Base-by-base conservation (phyloP, 768 basidiomycete species). In the Russula abietina region DNA sequence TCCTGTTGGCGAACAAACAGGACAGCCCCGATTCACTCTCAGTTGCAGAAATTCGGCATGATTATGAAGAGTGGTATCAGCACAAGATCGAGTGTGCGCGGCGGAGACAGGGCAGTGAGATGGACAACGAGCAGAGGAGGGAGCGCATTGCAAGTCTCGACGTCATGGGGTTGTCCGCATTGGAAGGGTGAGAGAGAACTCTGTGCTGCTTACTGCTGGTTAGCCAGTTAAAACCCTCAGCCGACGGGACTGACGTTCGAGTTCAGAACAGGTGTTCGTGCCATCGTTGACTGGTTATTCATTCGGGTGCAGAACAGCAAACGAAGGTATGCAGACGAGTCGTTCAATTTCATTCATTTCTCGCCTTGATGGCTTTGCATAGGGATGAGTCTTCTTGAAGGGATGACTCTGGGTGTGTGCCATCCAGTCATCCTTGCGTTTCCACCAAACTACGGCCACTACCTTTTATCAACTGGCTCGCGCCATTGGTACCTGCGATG, bases 1-100 rank as follows among this genome's bases (percentile, higher is more conserved):
- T 99, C 7, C 84, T 99, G 11, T 81, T 98, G 19, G 97, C 95
- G 30, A 98, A 98, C 77, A 98, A 99, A 73, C 96, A 98, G 73
- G 97, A 98, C 68, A 84, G 81, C 3, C 86, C 88, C 0, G 74
- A 78, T 19, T 88, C 88, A 67, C 78, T 98, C 36, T 89, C 91
- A 0, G 91, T 94, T 0, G 87, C 93, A 55, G 93, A 98, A 65
- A 94, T 99, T 53, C 78, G 94, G 24, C 88, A 93, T 64, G 86
- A 89, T 72, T 93, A 92, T 64, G 89, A 93, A 72, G 86, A 86
- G 52, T 93, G 92, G 90, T 83, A 90, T 70, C 86, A 89, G 69
- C 79, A 83, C 53, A 85, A 87, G 71, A 76, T 86, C 49, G 87
- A 88, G 71, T 87, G 83, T 67, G 83, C 85, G 17, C 79, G 87